Evolutionary conservation across 2,329 filamentous ascomycete species (phyloP).

Genomic region (Xylaria sp.): DNA sequence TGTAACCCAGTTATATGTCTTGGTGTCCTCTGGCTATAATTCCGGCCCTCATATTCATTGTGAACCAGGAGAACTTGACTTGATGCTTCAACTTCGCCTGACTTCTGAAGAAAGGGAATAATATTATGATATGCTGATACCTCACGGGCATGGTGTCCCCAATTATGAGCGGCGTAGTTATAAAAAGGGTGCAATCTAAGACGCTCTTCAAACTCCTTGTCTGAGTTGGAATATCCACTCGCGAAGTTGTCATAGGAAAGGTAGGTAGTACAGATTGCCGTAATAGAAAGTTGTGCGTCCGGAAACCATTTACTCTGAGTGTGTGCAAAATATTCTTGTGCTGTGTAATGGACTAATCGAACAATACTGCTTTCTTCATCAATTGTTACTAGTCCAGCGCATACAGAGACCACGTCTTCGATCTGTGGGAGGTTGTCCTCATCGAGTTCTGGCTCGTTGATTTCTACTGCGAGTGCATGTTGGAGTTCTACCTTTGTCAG

Average conservation of each 20-base stretch:
- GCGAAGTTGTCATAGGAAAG: conserved; percentile 6
- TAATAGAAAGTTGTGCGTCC: conserved; percentile 25
- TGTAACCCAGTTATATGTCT: too few relatives aligned
- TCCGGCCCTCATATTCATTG: too few relatives aligned
- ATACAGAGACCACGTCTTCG: conserved; percentile 45
- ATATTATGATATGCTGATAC: neutral
- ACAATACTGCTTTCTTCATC: conserved; percentile 48
- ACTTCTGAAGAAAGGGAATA: conserved; percentile 2
- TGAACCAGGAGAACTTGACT: neutral
- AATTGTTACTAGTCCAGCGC: conserved; percentile 49
- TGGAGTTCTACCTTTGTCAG: conserved; percentile 46
- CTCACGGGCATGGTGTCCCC: conserved; percentile 7
- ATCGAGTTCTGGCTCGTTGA: conserved; percentile 38
- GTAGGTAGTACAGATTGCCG: conserved; percentile 12
- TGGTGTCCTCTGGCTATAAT: too few relatives aligned
- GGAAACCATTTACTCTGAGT: conserved; percentile 43
- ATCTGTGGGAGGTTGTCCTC: conserved; percentile 43
- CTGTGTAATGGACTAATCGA: conserved; percentile 53
- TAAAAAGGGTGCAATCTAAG: conserved; percentile 7
- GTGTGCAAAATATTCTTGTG: conserved; percentile 51
- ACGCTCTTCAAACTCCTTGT: too few relatives aligned
- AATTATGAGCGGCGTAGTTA: conserved; percentile 5
- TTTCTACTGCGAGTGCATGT: conserved; percentile 49
- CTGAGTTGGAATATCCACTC: too few relatives aligned
- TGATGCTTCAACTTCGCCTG: conserved; percentile 5